phyloP scores from a whole-genome alignment of 176 grass and related monocot species.

The Eragrostis nindensis region DNA sequence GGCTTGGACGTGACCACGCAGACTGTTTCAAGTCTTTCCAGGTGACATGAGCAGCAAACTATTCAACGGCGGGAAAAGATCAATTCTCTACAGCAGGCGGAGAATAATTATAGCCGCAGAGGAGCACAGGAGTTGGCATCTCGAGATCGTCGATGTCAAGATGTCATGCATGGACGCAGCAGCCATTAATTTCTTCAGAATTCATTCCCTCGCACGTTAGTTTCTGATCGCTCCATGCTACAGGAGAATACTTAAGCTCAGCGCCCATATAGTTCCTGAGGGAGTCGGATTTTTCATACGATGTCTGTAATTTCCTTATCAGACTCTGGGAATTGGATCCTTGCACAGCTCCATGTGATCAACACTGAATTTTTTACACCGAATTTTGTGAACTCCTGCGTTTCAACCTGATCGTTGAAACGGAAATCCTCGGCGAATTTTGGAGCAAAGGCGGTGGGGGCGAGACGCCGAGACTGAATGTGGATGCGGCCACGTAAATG shows the following conservation, averaged over 20 bases:
- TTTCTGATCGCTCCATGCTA: not conserved
- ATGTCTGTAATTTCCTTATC: not conserved
- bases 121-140: conserved; percentile 35
- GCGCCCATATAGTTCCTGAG: not conserved
- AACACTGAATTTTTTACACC: not conserved
- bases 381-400: not conserved
- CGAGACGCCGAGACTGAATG: not conserved
- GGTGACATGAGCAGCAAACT: conserved; percentile 44
- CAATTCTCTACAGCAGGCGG: conserved; percentile 21
- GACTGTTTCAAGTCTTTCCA: conserved; percentile 27
- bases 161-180: conserved; percentile 4
- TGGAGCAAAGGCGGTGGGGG: not conserved
- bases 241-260: not conserved
- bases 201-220: conserved; percentile 4
- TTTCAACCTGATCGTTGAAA: not conserved
- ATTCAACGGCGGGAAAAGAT: conserved; percentile 34
- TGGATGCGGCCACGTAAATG: conserved; percentile 29
- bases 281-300: not conserved
- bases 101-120: conserved; percentile 11
- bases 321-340: not conserved
- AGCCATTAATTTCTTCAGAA: conserved; percentile 38
- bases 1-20: conserved; percentile 21
- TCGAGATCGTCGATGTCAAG: conserved; percentile 53
- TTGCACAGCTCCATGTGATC: not conserved
- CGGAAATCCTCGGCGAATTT: not conserved